Base-by-base conservation (phyloP, 2,329 filamentous ascomycete species). In the Metarhizium anisopliae region DNA sequence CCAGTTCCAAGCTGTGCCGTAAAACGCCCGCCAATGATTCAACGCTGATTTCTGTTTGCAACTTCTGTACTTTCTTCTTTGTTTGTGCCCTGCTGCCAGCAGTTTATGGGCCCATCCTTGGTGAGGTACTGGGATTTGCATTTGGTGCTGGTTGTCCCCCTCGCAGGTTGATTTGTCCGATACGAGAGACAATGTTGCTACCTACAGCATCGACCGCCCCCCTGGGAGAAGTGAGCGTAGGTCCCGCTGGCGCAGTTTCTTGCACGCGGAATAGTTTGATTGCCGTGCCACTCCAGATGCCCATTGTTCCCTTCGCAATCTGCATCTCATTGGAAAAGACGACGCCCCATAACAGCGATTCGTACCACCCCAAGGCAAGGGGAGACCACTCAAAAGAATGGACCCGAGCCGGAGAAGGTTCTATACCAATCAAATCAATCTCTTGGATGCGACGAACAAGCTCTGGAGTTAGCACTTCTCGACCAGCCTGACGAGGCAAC, bases 341-440 rank as follows among this genome's bases (percentile, higher is more conserved):
- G 63, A 96, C 89, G 16, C 90, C 86, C 94, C 94, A 99, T 10
- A 99, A 78, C 13, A 97, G 77, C 5, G 90, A 93, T 70, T 96
- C 90, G 69, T 97, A 96, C 94, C 94, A 97, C 51, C 92, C 93
- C 52, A 97, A 78, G 0, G 90, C 88, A 38, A 96, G 77, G 0
- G 89, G 86, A 3, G 91, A 93, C 93, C 93, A 97, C 72, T 96
- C 90, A 65, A 97, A 97, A 14, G 90, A 86, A 67, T 96, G 92
- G 16, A 94, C 86, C 36, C 88, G 82, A 53, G 90, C 80, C 0
- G 87, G 78, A 1, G 84, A 84, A 1, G 88, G 82, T 50, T 96
- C 90, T 42, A 96, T 83, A 8, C 84, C 86, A 10, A 84, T 79
- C 47, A 95, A 75, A 52, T 82, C 78, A 1, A 87, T 79, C 18